Conservation (phyloP, 2,329 filamentous ascomycete genomes). For the Colletotrichum lupini region DNA sequence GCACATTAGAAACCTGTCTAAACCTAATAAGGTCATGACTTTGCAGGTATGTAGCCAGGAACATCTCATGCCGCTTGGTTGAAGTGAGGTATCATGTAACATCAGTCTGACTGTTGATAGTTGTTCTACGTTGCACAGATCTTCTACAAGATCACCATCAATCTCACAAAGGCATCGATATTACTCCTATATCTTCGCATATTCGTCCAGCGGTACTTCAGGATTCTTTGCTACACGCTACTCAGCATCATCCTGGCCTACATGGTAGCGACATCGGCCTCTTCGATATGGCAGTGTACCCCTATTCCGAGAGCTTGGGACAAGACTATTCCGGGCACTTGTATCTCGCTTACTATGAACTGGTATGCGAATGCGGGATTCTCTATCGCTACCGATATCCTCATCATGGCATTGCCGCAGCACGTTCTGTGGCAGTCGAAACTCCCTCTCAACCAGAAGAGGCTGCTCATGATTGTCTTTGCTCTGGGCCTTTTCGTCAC, state of each 20-base stretch:
- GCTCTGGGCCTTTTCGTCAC: conserved; percentile 53
- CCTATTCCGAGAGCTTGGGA: conserved; percentile 54
- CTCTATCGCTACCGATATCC: conserved; percentile 36
- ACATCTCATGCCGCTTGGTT: rapidly evolving
- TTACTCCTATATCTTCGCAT: conserved; percentile 65
- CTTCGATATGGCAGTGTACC: conserved; percentile 61
- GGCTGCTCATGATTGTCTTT: conserved; percentile 54
- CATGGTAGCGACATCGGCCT: conserved; percentile 55
- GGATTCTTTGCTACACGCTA: conserved; percentile 53
- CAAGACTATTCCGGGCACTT: conserved; percentile 51
- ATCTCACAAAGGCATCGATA: conserved; percentile 64
- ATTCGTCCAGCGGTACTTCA: conserved; percentile 60
- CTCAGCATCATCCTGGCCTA: conserved; percentile 56
- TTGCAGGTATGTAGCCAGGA: conserved; percentile 45
- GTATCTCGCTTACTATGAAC: conserved; percentile 32
- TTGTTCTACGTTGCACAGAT: conserved; percentile 63
- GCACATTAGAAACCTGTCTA: conserved; percentile 49
- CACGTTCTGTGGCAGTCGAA: conserved; percentile 58
- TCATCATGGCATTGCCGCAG: conserved; percentile 42
- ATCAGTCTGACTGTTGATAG: conserved; percentile 42
- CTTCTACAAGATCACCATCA: conserved; percentile 65
- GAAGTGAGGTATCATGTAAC: background rate
- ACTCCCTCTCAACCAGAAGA: conserved; percentile 52
- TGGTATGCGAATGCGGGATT: conserved; percentile 35
- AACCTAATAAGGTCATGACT: conserved; percentile 47